A percentile compares a stretch with the other conserved stretches of the same genome.
Evolutionary conservation across 192 early-diverging fungal species (phyloP).

Genomic region (Coemansia sp.): DNA sequence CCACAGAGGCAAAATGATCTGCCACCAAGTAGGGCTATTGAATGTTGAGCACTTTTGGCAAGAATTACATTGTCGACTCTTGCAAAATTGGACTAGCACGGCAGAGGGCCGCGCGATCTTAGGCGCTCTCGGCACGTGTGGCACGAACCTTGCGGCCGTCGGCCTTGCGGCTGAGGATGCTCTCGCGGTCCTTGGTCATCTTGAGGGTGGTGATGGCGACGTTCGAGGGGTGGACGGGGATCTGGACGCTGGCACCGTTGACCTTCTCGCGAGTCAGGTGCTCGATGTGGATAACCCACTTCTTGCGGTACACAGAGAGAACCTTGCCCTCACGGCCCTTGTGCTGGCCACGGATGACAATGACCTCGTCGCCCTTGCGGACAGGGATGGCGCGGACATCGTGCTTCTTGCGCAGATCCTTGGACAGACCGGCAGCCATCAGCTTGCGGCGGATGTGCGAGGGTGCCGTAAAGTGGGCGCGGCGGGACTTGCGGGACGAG

Average conservation of each 20-base stretch:
- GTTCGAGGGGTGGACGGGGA: slow-evolving; percentile 98
- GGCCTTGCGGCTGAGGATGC: slow-evolving; percentile 87
- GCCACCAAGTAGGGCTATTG: background rate
- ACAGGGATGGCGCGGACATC: slow-evolving; percentile 94
- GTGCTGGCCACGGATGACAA: slow-evolving; percentile 89
- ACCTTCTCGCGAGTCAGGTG: slow-evolving; percentile 95
- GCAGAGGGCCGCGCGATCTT: slow-evolving; percentile 2
- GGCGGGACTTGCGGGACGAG: slow-evolving; percentile 88
- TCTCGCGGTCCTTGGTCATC: slow-evolving; percentile 95
- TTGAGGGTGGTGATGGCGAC: slow-evolving; percentile 94
- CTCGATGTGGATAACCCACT: slow-evolving; percentile 99
- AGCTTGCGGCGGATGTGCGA: slow-evolving; percentile 92
- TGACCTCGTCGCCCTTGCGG: slow-evolving; percentile 97
- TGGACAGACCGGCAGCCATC: slow-evolving; percentile 94
- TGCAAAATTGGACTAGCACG: background rate
- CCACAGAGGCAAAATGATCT: background rate
- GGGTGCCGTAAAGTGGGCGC: slow-evolving; percentile 98
- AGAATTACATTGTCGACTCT: background rate
- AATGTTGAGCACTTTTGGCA: background rate
- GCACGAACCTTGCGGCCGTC: slow-evolving; percentile 34
- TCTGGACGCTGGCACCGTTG: slow-evolving; percentile 87
- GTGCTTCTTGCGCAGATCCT: slow-evolving; percentile 98
- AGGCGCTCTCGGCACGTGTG: slow-evolving; percentile 19
- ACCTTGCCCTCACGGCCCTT: slow-evolving; percentile 99
- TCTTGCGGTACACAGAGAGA: slow-evolving; percentile 94